Conservation (phyloP, 73 alveolate species). For the Stentor coeruleus region DNA sequence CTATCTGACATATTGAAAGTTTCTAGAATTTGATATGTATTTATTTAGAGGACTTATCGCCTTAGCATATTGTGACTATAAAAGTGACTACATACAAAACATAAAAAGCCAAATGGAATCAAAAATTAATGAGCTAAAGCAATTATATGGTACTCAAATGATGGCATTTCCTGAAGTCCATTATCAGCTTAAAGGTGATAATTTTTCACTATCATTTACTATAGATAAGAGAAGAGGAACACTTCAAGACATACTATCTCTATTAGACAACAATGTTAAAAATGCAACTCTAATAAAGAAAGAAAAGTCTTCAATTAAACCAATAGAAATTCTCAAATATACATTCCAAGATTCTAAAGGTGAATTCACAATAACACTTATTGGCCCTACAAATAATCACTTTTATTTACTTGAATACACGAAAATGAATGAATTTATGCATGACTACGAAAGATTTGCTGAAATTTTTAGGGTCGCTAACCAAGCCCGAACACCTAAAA, state of each 20-base stretch:
- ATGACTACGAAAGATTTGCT: constrained; percentile 57
- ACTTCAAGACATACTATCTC: not conserved
- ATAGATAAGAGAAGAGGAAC: constrained; percentile 27
- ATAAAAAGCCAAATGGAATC: constrained; percentile 22
- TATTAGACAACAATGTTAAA: not conserved
- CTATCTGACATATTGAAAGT: not conserved
- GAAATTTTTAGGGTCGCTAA: constrained; percentile 66
- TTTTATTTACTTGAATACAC: constrained; percentile 19
- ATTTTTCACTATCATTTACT: not conserved
- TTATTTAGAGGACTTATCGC: not conserved
- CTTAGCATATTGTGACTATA: not conserved
- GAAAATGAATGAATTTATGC: constrained; percentile 1
- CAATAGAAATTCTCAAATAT: not conserved
- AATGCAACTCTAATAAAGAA: not conserved
- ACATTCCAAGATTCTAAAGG: constrained; percentile 28
- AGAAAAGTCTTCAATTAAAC: not conserved
- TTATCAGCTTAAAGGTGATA: constrained; percentile 22
- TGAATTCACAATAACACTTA: not conserved
- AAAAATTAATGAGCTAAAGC: constrained; percentile 32
- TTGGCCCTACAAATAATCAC: constrained; percentile 18
- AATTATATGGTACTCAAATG: constrained; percentile 45
- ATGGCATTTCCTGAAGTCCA: constrained; percentile 47
- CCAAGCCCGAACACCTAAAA: constrained; percentile 23
- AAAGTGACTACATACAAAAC: not conserved
- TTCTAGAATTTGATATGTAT: not conserved